Conservation (phyloP, 2,329 filamentous ascomycete genomes). For the Hypoxylon sp. region DNA sequence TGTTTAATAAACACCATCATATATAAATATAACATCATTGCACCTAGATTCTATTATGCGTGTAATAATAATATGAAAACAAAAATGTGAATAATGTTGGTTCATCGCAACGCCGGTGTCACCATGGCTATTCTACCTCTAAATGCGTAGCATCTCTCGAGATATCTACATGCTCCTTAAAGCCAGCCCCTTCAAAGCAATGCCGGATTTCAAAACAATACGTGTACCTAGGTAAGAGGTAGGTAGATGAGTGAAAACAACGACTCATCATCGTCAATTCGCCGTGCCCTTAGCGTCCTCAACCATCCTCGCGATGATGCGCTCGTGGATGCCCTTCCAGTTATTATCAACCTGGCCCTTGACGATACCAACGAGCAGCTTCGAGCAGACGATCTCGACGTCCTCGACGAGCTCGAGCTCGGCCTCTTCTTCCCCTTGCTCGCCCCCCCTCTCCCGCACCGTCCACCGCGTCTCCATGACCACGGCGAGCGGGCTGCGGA, state of each 20-base stretch:
- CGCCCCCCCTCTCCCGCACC: slow-evolving; percentile 44
- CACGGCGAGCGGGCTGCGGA: slow-evolving; percentile 59
- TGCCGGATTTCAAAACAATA: too few relatives aligned
- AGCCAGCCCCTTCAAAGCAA: too few relatives aligned
- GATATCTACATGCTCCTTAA: too few relatives aligned
- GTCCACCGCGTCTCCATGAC: slow-evolving; percentile 63
- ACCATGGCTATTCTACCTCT: too few relatives aligned
- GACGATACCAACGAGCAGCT: slow-evolving; percentile 57
- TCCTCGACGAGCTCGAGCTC: slow-evolving; percentile 58
- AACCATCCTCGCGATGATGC: slow-evolving; percentile 53
- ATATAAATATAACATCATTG: not conserved
- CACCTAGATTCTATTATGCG: too few relatives aligned
- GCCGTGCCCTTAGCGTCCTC: slow-evolving; percentile 35
- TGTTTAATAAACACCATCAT: not conserved
- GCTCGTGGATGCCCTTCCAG: slow-evolving; percentile 60
- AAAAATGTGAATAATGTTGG: not conserved
- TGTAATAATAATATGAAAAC: too few relatives aligned
- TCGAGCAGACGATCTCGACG: slow-evolving; percentile 58
- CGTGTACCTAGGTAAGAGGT: too few relatives aligned
- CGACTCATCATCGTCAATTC: too few relatives aligned
- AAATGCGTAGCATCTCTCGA: too few relatives aligned
- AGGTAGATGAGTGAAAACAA: not conserved
- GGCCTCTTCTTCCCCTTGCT: slow-evolving; percentile 34
- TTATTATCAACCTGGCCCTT: slow-evolving; percentile 60
- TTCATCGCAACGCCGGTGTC: slow-evolving; percentile 13